Evolutionary conservation across 176 grass and related monocot species (phyloP).

Genomic region (Melocanna baccifera): DNA sequence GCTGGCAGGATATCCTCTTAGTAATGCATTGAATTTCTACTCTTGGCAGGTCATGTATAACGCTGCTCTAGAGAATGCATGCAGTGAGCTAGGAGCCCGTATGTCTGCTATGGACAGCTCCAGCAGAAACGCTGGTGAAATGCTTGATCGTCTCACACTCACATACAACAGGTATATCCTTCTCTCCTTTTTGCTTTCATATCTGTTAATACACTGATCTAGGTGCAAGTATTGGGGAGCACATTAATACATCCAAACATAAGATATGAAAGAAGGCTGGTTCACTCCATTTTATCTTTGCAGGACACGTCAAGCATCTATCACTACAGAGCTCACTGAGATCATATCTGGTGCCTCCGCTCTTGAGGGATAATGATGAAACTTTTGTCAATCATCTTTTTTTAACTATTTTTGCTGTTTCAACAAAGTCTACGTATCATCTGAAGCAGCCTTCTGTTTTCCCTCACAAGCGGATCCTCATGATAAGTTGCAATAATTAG

Average conservation of each 20-base stretch:
- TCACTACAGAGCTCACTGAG: conserved; percentile 86
- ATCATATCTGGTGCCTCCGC: conserved; percentile 97
- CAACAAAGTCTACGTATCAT: neutral
- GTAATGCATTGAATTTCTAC: conserved; percentile 14
- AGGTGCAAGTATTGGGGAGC: neutral
- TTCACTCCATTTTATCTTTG: conserved; percentile 19
- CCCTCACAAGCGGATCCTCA: neutral
- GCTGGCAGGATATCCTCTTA: neutral
- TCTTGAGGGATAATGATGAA: conserved; percentile 65
- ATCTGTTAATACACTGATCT: neutral
- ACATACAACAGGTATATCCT: conserved; percentile 72
- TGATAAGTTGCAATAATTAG: conserved; percentile 41
- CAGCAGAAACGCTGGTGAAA: conserved; percentile 92
- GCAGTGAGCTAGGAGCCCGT: conserved; percentile 88
- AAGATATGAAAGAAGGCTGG: neutral
- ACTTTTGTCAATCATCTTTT: neutral
- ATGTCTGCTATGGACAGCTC: conserved; percentile 99
- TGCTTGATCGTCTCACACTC: conserved; percentile 92
- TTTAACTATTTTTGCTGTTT: neutral
- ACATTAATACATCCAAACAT: neutral
- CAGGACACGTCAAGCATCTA: conserved; percentile 98
- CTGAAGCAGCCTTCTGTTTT: conserved; percentile 5
- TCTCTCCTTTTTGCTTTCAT: neutral
- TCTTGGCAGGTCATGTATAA: conserved; percentile 72
- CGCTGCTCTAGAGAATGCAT: conserved; percentile 83